A percentile compares a stretch with the other conserved stretches of the same genome.
These are phyloP conservation scores for Cercospora brassicicola DNA, from an alignment of 2,329 filamentous ascomycete genomes.

Conservation along the genomic window DNA sequence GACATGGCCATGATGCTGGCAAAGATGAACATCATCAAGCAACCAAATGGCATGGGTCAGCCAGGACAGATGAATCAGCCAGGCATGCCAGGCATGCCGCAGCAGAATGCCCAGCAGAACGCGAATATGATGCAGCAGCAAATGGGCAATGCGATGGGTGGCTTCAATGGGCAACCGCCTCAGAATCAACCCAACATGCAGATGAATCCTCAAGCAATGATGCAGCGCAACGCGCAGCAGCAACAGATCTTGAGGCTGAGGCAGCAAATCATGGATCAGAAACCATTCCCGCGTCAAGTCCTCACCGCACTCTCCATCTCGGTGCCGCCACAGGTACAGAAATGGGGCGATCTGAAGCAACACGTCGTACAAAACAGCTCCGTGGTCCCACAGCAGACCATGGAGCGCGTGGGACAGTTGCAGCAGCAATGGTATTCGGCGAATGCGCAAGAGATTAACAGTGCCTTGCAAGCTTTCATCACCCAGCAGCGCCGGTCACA, in stretches of 20 bases:
- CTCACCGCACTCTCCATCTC: conserved; percentile 20
- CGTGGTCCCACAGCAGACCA: conserved; percentile 44
- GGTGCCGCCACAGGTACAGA: conserved; percentile 54
- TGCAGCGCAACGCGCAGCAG: conserved; percentile 20
- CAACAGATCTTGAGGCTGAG: conserved; percentile 21
- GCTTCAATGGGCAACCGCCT: conserved; percentile 27
- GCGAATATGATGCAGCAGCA: conserved; percentile 20
- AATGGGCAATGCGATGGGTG: conserved; percentile 25
- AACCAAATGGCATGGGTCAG: conserved; percentile 8
- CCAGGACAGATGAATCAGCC: conserved; percentile 19
- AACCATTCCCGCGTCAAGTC: conserved; percentile 23
- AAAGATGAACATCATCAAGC: conserved; percentile 14
- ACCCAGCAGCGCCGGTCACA: conserved; percentile 44
- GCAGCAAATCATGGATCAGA: conserved; percentile 21
- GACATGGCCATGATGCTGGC: conserved; percentile 20
- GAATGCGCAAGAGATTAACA: conserved; percentile 28
- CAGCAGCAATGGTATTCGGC: conserved; percentile 32
- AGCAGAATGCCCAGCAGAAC: conserved; percentile 6
- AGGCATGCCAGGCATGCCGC: conserved; percentile 20
- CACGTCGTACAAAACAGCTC: conserved; percentile 52
- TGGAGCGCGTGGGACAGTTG: conserved; percentile 41
- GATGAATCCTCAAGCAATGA: conserved; percentile 15
- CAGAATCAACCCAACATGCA: conserved; percentile 19
- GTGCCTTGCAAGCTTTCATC: conserved; percentile 34
- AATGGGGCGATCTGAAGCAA: conserved; percentile 59